Evolutionary conservation across 164 flowering plant genomes (phyloP).

Genomic region (Magnolia officinalis): DNA sequence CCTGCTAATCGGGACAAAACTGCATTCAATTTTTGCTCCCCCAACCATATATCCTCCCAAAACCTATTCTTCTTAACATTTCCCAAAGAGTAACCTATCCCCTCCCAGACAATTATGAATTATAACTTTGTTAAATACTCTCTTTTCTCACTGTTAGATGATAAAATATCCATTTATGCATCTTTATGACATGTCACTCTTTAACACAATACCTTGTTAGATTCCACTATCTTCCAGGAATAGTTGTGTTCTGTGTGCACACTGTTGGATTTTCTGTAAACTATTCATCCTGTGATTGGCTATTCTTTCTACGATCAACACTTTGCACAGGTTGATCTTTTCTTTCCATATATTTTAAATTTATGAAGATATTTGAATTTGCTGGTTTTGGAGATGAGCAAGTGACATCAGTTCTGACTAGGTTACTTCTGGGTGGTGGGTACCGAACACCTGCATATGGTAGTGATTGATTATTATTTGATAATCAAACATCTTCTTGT

Average conservation of each 20-base stretch:
- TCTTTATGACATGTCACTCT: background rate
- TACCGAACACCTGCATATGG: background rate
- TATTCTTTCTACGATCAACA: background rate
- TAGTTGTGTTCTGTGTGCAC: background rate
- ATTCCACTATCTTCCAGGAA: background rate
- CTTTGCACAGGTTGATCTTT: background rate
- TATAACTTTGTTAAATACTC: background rate
- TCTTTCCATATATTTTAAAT: background rate
- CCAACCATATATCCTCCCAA: too few relatives aligned
- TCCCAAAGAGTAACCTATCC: too few relatives aligned
- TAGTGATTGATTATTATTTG: background rate
- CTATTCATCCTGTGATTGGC: background rate
- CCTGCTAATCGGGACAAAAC: too few relatives aligned
- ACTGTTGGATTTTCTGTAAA: background rate
- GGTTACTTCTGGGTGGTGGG: background rate
- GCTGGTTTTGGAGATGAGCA: background rate
- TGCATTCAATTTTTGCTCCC: too few relatives aligned
- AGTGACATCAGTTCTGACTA: background rate
- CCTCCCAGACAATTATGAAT: too few relatives aligned
- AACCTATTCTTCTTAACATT: too few relatives aligned
- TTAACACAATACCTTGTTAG: background rate
- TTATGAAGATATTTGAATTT: background rate
- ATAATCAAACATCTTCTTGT: slow-evolving; percentile 16
- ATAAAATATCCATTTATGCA: background rate
- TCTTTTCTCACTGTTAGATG: background rate